These are phyloP conservation scores for Salmacisia buchloeana DNA, from an alignment of 1,284 basidiomycete species.

Conservation along the genomic window DNA sequence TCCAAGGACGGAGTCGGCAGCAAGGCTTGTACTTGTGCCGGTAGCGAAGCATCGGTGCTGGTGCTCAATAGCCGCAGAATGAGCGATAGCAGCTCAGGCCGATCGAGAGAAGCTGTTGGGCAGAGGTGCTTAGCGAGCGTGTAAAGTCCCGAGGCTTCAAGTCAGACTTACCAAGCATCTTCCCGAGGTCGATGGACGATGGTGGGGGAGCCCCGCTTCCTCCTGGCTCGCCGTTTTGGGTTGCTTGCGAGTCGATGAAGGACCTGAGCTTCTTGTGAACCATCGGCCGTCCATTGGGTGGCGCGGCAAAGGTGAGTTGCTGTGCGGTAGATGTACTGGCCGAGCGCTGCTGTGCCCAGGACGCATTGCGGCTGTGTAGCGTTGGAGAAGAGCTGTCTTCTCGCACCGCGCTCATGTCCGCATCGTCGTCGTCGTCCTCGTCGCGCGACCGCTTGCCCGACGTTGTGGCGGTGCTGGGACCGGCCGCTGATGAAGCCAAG, in stretches of 20 bases:
- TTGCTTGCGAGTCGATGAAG: background rate
- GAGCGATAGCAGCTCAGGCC: slow-evolving; percentile 36
- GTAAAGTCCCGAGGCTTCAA: background rate
- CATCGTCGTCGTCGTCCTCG: slow-evolving; percentile 4
- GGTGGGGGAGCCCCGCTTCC: background rate
- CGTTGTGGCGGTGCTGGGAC: background rate
- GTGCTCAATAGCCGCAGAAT: slow-evolving; percentile 27
- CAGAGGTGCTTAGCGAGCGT: background rate
- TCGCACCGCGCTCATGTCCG: slow-evolving; percentile 4
- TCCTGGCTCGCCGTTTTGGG: background rate
- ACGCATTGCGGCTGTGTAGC: too few relatives aligned
- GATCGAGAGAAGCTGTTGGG: slow-evolving; percentile 35
- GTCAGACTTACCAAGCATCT: slow-evolving; percentile 6
- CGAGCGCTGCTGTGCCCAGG: background rate
- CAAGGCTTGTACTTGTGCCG: slow-evolving; percentile 26
- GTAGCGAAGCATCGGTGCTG: slow-evolving; percentile 24
- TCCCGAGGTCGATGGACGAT: background rate
- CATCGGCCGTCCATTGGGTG: background rate
- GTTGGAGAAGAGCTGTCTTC: background rate
- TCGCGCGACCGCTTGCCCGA: background rate
- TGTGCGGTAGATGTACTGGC: background rate
- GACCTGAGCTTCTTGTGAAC: slow-evolving; percentile 5
- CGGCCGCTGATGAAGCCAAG: background rate
- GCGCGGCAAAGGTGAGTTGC: too few relatives aligned
- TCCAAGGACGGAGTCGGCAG: slow-evolving; percentile 37